Evolutionary conservation across 257 asterid species (phyloP), one percentile per base, ranked within the genome.

Genomic region (Plantago major): DNA sequence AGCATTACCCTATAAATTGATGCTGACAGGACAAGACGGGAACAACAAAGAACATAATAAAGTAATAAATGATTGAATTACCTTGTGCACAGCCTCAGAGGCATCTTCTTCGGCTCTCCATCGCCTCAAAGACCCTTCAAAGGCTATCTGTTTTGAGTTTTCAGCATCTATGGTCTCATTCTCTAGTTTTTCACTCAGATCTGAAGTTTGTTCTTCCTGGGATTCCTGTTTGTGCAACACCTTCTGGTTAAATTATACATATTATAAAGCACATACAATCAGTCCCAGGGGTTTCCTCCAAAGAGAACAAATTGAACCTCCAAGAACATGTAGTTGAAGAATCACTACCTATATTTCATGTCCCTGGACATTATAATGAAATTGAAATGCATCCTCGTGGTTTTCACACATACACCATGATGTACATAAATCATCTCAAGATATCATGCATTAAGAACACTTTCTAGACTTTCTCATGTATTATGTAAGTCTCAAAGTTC

Each of bases 41-140:
- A 33, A 33, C 40, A 33, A 33, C 8, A 33, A 33, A 2, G 40
- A 33, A 33, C 40, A 33, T 33, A 33, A 33, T 5, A 33, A 33
- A 33, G 3, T 33, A 33, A 33, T 5, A 33, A 33, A 33, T 0
- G 40, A 33, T 7, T 57, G 46, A 15, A 38, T 60, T 76, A 87
- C 97, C 92, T 67, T 48, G 11, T 57, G 52, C 63, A 62, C 48
- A 63, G 84, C 73, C 68, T 82, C 90, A 62, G 67, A 30, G 54
- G 75, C 87, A 80, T 79, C 87, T 66, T 74, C 83, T 69, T 81
- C 89, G 62, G 87, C 81, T 63, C 80, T 77, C 83, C 79, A 67
- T 62, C 73, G 72, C 65, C 72, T 71, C 78, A 84, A 58, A 28
- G 87, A 74, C 73, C 77, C 87, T 66, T 75, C 82, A 62, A 68